Percentiles rank a stretch among this genome's conserved stretches.
These are phyloP conservation scores for Kokia cookei DNA, from an alignment of 441 rosid species.

Conservation along the genomic window DNA sequence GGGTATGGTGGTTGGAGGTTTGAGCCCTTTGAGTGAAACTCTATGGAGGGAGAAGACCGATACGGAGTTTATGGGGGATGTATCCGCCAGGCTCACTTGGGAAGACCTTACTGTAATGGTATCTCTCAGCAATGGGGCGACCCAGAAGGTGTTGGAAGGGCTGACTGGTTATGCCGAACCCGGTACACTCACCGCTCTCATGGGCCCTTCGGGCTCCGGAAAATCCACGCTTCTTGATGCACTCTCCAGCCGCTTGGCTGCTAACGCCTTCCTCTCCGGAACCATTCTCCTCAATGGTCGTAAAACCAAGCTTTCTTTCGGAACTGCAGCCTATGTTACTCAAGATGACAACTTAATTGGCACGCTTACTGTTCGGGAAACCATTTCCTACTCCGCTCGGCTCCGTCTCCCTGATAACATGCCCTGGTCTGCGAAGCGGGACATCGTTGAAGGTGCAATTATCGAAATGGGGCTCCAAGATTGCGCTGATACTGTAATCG, in stretches of 20 bases:
- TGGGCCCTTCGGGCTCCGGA: constrained; percentile 98
- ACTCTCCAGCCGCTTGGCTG: constrained; percentile 80
- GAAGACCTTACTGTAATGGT: constrained; percentile 92
- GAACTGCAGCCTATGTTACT: constrained; percentile 94
- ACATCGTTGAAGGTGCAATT: constrained; percentile 78
- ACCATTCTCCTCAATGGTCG: constrained; percentile 84
- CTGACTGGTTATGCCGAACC: constrained; percentile 92
- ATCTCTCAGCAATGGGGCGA: constrained; percentile 62
- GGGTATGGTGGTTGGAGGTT: constrained; percentile 39
- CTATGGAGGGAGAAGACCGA: constrained; percentile 72
- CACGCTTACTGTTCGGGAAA: constrained; percentile 92
- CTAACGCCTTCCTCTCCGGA: constrained; percentile 94
- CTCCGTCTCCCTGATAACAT: constrained; percentile 86
- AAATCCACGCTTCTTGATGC: constrained; percentile 97
- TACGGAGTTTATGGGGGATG: constrained; percentile 63
- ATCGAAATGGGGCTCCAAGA: constrained; percentile 96
- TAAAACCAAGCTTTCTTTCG: constrained; percentile 92
- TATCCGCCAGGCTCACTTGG: constrained; percentile 90
- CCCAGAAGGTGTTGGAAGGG: constrained; percentile 81
- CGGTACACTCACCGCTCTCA: constrained; percentile 77
- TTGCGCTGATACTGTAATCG: constrained; percentile 87
- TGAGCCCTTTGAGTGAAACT: constrained; percentile 90
- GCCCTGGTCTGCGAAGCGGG: constrained; percentile 76
- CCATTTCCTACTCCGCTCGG: constrained; percentile 79
- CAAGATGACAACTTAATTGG: constrained; percentile 98